phyloP scores from a whole-genome alignment of 2,329 filamentous ascomycete genomes.

The Bipolaris victoriae region DNA sequence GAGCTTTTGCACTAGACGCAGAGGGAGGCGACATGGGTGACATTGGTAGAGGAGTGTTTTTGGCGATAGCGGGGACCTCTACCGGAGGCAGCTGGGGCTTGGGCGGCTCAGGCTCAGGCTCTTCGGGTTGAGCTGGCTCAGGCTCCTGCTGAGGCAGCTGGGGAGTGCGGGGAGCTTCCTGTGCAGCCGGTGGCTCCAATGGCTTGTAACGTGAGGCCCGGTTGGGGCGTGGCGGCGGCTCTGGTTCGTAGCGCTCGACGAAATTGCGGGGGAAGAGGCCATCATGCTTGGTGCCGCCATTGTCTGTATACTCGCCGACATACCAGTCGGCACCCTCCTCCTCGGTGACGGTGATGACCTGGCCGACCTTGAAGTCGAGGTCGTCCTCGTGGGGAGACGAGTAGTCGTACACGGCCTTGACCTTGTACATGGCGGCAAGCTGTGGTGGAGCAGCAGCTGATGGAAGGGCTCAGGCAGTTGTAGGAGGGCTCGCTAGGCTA shows the following conservation, averaged over 20 bases:
- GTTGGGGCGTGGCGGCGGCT: constrained; percentile 82
- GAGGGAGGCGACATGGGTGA: constrained; percentile 40
- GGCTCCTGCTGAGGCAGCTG: constrained; percentile 39
- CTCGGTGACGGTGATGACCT: constrained; percentile 92
- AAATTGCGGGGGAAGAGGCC: constrained; percentile 97
- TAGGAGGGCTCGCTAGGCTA: constrained; percentile 6
- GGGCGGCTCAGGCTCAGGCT: constrained; percentile 44
- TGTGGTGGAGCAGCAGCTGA: neutral
- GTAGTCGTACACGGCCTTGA: constrained; percentile 97
- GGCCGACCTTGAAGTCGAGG: constrained; percentile 81
- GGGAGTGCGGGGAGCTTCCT: constrained; percentile 38
- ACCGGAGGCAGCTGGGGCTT: constrained; percentile 49
- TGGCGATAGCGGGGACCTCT: constrained; percentile 33
- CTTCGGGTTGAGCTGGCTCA: constrained; percentile 27
- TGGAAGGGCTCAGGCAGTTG: constrained; percentile 4
- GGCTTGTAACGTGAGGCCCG: constrained; percentile 64
- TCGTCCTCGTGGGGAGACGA: constrained; percentile 92
- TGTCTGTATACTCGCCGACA: constrained; percentile 82
- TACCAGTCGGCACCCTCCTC: constrained; percentile 96
- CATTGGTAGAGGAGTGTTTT: constrained; percentile 31
- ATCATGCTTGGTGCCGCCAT: constrained; percentile 73
- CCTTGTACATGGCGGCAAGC: constrained; percentile 70
- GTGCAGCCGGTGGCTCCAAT: constrained; percentile 40
- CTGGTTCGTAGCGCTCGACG: constrained; percentile 93
- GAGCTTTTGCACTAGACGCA: constrained; percentile 29